A percentile compares a stretch with the other conserved stretches of the same genome.
Evolutionary conservation across 164 flowering plant species (phyloP).

Genomic region (Magnolia sinica): DNA sequence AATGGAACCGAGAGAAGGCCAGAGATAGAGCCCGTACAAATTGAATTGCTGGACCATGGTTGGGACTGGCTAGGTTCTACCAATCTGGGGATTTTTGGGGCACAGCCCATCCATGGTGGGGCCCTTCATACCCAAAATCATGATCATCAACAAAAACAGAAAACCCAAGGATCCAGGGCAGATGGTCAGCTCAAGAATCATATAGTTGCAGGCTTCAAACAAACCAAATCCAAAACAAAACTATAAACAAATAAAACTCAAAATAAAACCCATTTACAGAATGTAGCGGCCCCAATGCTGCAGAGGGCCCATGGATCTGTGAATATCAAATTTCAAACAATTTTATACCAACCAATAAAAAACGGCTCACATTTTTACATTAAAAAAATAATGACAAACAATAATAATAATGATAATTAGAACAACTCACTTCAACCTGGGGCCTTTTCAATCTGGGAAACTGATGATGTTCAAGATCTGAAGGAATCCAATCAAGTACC

Average conservation of each 20-base stretch:
- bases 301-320: not conserved
- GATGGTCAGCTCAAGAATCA: not conserved
- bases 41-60: no score
- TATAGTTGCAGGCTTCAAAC: not conserved
- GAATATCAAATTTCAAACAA: conserved; percentile 1
- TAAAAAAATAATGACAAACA: conserved; percentile 6
- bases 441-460: not conserved
- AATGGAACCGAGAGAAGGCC: no score
- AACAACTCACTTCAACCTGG: conserved; percentile 4
- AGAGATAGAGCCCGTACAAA: no score
- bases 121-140: not conserved
- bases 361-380: conserved; percentile 20
- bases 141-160: not conserved
- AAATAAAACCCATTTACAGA: conserved; percentile 3
- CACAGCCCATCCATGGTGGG: no score
- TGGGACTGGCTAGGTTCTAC: no score
- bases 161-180: not conserved
- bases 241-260: not conserved
- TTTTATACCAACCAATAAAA: not conserved
- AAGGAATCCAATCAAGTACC: not conserved
- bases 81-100: no score
- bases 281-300: not conserved
- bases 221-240: not conserved
- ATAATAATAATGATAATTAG: conserved; percentile 4
- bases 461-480: not conserved